Percentiles rank a stretch among this genome's conserved stretches.
phyloP scores from a whole-genome alignment of 164 flowering plant genomes.

The Umbellularia californica region DNA sequence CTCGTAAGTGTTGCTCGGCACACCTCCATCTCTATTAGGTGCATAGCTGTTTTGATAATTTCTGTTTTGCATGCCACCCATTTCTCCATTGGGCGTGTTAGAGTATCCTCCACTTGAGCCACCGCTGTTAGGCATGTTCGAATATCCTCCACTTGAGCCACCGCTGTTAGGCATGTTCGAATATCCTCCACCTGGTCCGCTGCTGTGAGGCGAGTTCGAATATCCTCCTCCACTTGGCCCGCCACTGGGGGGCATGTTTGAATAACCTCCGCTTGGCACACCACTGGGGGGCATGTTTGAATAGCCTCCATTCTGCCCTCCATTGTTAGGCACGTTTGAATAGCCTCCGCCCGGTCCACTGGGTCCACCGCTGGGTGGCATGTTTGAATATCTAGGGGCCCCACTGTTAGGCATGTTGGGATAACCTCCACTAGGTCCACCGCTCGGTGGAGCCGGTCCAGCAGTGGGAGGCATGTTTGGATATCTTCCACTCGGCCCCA shows the following conservation, averaged over 20 bases:
- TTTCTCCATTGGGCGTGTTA: not conserved
- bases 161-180: not conserved
- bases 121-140: not conserved
- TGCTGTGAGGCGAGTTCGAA: not conserved
- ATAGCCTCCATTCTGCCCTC: not conserved
- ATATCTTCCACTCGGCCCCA: constrained; percentile 4
- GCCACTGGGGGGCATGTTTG: not conserved
- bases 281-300: not conserved
- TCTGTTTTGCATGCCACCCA: constrained; percentile 11
- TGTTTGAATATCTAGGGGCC: not conserved
- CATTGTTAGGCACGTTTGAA: not conserved
- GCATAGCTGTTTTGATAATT: constrained; percentile 24
- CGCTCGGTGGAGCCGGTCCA: not conserved
- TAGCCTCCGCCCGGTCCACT: not conserved
- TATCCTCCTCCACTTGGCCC: not conserved
- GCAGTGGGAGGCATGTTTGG: not conserved
- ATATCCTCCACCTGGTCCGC: not conserved
- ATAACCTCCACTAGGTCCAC: constrained; percentile 18
- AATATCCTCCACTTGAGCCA: not conserved
- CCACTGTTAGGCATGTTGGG: constrained; percentile 18
- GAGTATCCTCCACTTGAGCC: not conserved
- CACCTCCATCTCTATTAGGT: constrained; percentile 23
- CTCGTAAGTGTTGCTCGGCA: constrained; percentile 27
- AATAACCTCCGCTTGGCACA: not conserved
- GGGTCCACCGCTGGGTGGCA: not conserved